Evolutionary conservation across 139 green algal species (phyloP).

Genomic region (Nannochloris sp.): DNA sequence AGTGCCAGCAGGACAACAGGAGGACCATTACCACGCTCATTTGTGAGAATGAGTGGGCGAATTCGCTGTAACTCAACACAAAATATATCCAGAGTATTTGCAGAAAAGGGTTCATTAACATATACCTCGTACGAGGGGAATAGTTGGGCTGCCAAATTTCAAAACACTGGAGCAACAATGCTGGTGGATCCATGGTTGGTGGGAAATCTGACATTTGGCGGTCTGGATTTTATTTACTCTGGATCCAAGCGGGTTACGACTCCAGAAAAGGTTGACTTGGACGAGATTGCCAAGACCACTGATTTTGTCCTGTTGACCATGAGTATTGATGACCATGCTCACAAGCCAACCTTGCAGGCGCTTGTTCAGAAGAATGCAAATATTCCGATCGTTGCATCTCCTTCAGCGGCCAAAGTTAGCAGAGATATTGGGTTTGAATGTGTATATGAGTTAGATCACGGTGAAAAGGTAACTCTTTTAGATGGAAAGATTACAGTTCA

Average conservation of each 20-base stretch:
- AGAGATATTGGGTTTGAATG: slow-evolving; percentile 52
- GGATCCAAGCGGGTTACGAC: slow-evolving; percentile 45
- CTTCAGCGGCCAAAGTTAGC: slow-evolving; percentile 43
- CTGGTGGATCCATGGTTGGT: slow-evolving; percentile 81
- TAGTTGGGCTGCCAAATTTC: slow-evolving; percentile 47
- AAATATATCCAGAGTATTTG: too few relatives aligned
- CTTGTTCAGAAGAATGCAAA: slow-evolving; percentile 35
- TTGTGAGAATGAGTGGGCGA: too few relatives aligned
- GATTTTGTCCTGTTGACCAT: slow-evolving; percentile 68
- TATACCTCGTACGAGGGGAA: slow-evolving; percentile 71
- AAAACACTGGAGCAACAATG: slow-evolving; percentile 44
- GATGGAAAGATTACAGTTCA: slow-evolving; percentile 43
- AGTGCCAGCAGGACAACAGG: too few relatives aligned
- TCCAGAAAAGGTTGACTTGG: slow-evolving; percentile 33
- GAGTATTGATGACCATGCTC: slow-evolving; percentile 66
- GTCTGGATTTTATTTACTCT: slow-evolving; percentile 52
- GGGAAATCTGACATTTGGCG: slow-evolving; percentile 60
- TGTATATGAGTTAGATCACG: slow-evolving; percentile 46
- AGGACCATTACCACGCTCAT: too few relatives aligned
- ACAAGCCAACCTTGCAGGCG: slow-evolving; percentile 56
- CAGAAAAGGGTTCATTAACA: slow-evolving; percentile 14
- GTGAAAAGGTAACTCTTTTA: slow-evolving; percentile 32
- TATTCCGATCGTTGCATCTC: slow-evolving; percentile 53
- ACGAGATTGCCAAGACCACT: slow-evolving; percentile 33
- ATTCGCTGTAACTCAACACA: too few relatives aligned